Base-by-base conservation (phyloP, 768 basidiomycete species). In the Termitomyces sp. region DNA sequence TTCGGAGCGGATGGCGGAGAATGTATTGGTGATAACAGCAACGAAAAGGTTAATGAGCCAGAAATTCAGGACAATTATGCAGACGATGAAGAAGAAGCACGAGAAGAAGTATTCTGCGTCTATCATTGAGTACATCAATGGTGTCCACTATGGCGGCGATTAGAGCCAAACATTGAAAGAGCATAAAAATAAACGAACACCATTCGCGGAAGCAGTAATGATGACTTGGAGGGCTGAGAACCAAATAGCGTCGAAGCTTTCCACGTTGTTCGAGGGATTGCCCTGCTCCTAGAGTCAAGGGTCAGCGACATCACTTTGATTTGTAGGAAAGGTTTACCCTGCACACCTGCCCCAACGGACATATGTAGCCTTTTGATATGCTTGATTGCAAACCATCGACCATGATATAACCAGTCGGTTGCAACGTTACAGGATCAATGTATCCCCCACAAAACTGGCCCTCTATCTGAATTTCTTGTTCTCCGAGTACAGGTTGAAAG, bases 1-100 rank as follows among this genome's bases (percentile, higher is more conserved):
- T 64, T 92, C 86, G 4, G 83, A 79, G 37, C 92, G 78, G 58
- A 97, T 97, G 15, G 89, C 90, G 17, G 84, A 84, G 68, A 98
- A 98, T 0, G 91, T 91, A 65, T 93, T 89, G 30, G 93, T 92
- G 60, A 96, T 95, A n/a, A 97, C 94, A 17, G 95, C 94, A 55
- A 97, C 91, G 67, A 95, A 89, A 44, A 97, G 71, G 67, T 94
- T 94, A 76, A 95, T 87, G 56, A 96, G 77, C 91, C 91, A 93
- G 68, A 97, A 92, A 70, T 98, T 96, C 63, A 98, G 78, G 23
- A 97, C 80, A 61, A 98, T 73, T 58, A 98, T 75, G 54, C 86
- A 86, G 31, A 85, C 71, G 58, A 98, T 86, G 75, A 91, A 97
- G 73, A 91, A 98, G 57, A 94, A 75, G 60, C 82, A 87, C 1